These are phyloP conservation scores for Cynanchum wilfordii DNA, from an alignment of 257 asterid species.

Conservation along the genomic window DNA sequence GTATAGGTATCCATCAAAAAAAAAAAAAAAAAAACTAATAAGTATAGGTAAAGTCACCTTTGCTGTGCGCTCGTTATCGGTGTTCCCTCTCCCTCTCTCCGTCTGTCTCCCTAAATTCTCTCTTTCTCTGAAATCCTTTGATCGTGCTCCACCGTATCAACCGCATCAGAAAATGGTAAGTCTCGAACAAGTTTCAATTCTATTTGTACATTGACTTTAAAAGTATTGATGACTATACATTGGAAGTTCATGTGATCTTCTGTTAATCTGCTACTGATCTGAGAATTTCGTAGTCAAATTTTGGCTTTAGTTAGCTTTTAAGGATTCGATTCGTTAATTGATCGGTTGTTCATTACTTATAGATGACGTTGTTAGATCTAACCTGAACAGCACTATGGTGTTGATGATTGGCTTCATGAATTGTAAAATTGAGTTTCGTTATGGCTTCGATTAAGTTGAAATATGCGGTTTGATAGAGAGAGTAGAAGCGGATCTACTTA, in stretches of 20 bases:
- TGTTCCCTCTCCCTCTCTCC: slow-evolving; percentile 5
- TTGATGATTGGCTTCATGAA: slow-evolving; percentile 2
- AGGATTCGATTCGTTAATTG: not conserved
- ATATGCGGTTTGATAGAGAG: not conserved
- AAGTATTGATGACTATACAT: too few species aligned
- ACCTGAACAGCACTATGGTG: not conserved
- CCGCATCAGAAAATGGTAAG: slow-evolving; percentile 13
- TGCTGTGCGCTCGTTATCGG: not conserved
- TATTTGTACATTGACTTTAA: not conserved
- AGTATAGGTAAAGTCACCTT: slow-evolving; percentile 3
- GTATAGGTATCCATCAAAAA: too few species aligned
- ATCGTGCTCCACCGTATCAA: not conserved
- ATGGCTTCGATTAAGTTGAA: not conserved
- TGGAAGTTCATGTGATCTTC: not conserved
- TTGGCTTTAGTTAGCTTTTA: not conserved
- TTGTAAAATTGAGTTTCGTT: not conserved
- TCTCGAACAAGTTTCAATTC: not conserved
- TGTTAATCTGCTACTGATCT: slow-evolving; percentile 11
- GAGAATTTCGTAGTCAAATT: not conserved
- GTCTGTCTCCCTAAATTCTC: not conserved
- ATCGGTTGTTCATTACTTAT: not conserved
- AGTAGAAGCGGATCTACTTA: slow-evolving; percentile 5
- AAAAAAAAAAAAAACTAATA: too few species aligned
- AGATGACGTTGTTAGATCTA: not conserved
- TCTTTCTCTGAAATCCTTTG: slow-evolving; percentile 2